Conservation (phyloP, 306 rosid genomes). For the Lathyrus tuberosus region DNA sequence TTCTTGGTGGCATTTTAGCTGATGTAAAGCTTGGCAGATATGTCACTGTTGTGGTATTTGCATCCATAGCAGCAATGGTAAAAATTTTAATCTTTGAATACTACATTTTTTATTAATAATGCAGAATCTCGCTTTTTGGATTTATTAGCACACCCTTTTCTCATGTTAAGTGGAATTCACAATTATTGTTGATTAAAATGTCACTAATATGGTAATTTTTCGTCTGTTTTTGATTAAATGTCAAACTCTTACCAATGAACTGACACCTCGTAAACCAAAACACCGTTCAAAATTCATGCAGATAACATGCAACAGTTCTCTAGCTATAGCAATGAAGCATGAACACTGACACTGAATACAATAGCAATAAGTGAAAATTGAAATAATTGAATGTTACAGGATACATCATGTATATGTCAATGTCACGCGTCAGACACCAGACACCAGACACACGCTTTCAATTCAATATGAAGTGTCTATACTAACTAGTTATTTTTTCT, state of each 20-base stretch:
- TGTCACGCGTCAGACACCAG: neutral
- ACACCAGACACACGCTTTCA: neutral
- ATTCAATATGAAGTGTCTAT: neutral
- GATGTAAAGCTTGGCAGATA: constrained; percentile 89
- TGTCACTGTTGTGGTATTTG: constrained; percentile 63
- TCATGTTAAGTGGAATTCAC: neutral
- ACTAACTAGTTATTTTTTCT: neutral
- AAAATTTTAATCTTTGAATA: constrained; percentile 35
- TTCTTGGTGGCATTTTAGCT: constrained; percentile 87
- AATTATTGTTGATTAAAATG: neutral
- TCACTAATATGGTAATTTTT: neutral
- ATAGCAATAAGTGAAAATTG: neutral
- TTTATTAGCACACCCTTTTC: neutral
- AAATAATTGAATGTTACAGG: neutral
- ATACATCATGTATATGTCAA: too few relatives aligned
- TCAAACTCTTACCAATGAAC: neutral
- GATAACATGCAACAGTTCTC: neutral
- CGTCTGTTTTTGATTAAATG: neutral
- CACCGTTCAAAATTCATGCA: neutral
- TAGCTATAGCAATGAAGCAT: neutral
- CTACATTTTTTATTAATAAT: too few relatives aligned
- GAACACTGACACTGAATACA: neutral
- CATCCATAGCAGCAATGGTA: constrained; percentile 67
- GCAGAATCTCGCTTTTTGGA: neutral
- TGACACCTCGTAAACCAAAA: neutral